Base-by-base conservation (phyloP, 768 basidiomycete species). In the Tricholoma bakamatsutake region DNA sequence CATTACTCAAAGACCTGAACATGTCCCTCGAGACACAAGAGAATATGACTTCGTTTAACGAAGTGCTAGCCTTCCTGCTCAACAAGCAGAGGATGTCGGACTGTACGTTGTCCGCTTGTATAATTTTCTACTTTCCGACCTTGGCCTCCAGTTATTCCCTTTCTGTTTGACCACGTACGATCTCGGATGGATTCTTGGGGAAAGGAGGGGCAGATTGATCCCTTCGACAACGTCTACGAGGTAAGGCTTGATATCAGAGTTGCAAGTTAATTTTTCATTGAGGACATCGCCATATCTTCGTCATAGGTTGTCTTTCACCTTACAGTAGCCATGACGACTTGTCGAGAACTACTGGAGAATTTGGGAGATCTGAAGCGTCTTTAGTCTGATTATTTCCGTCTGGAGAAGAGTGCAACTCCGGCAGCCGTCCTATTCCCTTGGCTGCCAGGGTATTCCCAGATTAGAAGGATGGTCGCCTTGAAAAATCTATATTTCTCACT, bases 381-480 rank as follows among this genome's bases (percentile, higher is more conserved):
- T 3, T 56, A 59, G 21, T 10, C 59, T 4, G 43, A 64, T 4
- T 69, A 62, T 33, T 60, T 55, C 58, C 43, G 37, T 4, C 52
- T 59, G 42, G 72, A 75, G 55, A 66, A 70, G 49, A 67, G 68
- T 39, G 62, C 68, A 0, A 76, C 73, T 0, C 70, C 70, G 7
- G 62, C 62, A 4, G 61, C 65, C n/a, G 61, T 71, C 1, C 56
- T 72, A 1, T 63, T 76, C 5, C 72, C 73, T 0, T 72, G 69
- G 69, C 64, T 74, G 7, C 73, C 72, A 1, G 62, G 69, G n/a
- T 55, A 52, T 6, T 64, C 68, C 1, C 69, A 68, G 51, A 66
- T 61, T 35, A 56, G 61, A 2, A 70, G 69, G 55, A 59, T 64
- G 47, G 57, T 62, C n/a, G 67, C 73, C 0, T 70, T 68, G 0